Evolutionary conservation across 257 asterid species (phyloP), one percentile per base, ranked within the genome.

Genomic region (Ophiorrhiza pumila): DNA sequence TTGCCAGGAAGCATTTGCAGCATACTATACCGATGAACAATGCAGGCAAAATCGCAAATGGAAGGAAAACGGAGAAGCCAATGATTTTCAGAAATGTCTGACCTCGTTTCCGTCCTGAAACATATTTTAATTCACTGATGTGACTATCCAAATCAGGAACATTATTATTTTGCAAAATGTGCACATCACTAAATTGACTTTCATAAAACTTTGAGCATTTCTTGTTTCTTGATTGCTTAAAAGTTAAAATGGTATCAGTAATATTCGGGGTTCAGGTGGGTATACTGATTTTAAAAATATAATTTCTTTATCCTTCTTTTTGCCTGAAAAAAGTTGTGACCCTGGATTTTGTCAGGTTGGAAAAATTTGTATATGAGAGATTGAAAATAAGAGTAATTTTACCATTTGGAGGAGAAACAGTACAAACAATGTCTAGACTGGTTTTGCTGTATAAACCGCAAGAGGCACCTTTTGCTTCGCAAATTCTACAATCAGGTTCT

Each of bases 371-470:
- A n/a, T n/a, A n/a, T n/a, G n/a, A 25, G 7, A 39, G 39, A 9
- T n/a, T 31, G 4, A 56, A 29, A 25, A n/a, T n/a, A 4, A 31
- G 23, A n/a, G 12, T 32, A 53, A 15, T 9, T 62, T 77, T 79
- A 79, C 89, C 84, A 18, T 71, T 74, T 59, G 27, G 53, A 43
- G 50, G 65, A 73, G 15, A 23, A 55, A 53, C 42, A 69, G 55
- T 60, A 65, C 86, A 83, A 29, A 52, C 47, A 61, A 68, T 62
- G 23, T 67, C 55, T 73, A 35, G 31, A 22, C 64, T 67, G 7
- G 80, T 49, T 43, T 46, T 49, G n/a, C 65, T 76, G 42, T 55
- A 60, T 39, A 50, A 70, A 18, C 82, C 78, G 74, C 87, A 83
- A 7, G 60, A 12, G 2, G 71, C 70, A 3, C 76, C 75, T 5